Evolutionary conservation across 129 eudicot genomes (phyloP).

Genomic region (Logfia minima): DNA sequence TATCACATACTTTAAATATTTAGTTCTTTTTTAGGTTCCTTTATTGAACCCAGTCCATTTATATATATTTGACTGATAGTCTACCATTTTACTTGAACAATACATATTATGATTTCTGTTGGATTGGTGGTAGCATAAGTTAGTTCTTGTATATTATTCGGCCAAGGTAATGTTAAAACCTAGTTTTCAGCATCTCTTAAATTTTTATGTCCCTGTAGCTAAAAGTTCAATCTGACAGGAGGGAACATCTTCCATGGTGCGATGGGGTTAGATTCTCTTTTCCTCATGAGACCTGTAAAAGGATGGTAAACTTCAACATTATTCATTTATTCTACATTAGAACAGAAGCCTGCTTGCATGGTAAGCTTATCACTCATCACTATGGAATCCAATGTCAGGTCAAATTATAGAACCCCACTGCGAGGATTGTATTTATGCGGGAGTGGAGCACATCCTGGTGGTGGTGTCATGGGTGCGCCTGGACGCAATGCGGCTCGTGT

Average conservation of each 20-base stretch:
- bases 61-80: not conserved
- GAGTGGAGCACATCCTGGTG: slow-evolving; percentile 97
- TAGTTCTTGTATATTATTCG: not conserved
- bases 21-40: not conserved
- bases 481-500: slow-evolving; percentile 87
- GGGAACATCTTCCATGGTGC: slow-evolving; percentile 98
- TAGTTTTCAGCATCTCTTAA: not conserved
- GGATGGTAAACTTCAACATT: slow-evolving; percentile 66
- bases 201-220: slow-evolving; percentile 9
- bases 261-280: slow-evolving; percentile 94
- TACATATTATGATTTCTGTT: not conserved
- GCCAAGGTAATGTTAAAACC: not conserved
- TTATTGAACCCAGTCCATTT: not conserved
- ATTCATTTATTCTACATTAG: not conserved
- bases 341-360: slow-evolving; percentile 1
- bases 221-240: slow-evolving; percentile 46
- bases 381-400: slow-evolving; percentile 47
- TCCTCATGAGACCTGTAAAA: slow-evolving; percentile 92
- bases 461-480: slow-evolving; percentile 99
- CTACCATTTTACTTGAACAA: not conserved
- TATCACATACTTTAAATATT: not conserved
- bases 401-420: slow-evolving; percentile 85
- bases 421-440: slow-evolving; percentile 89
- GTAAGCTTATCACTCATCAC: not conserved
- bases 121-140: not conserved